Conservation (phyloP, 345 rosid genomes). For the Raphanus sativus region DNA sequence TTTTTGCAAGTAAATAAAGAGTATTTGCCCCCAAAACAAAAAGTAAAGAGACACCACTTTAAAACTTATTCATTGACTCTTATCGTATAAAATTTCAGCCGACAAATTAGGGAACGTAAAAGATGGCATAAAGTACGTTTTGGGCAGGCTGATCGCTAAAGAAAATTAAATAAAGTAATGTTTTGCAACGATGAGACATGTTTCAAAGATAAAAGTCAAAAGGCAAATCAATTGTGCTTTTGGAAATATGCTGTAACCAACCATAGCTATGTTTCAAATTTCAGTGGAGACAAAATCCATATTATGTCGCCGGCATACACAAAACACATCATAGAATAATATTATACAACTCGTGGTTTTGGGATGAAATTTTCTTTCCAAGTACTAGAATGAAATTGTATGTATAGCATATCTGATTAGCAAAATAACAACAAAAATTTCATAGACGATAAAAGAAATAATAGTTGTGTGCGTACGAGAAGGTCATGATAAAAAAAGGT, state of each 20-base stretch:
- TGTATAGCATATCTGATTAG: too few species aligned
- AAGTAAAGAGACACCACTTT: conserved; percentile 23
- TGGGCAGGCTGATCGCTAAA: conserved; percentile 35
- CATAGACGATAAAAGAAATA: too few species aligned
- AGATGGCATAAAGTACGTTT: conserved; percentile 34
- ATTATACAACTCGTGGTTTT: background rate
- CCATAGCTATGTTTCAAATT: conserved; percentile 31
- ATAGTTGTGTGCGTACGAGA: too few species aligned
- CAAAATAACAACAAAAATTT: too few species aligned
- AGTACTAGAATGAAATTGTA: background rate
- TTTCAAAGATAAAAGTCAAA: conserved; percentile 34
- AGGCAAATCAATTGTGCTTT: conserved; percentile 27
- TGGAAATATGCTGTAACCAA: conserved; percentile 36
- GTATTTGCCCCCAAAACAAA: conserved; percentile 6
- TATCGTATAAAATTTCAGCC: conserved; percentile 23
- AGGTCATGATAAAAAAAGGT: too few species aligned
- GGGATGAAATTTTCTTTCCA: background rate
- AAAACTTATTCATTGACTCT: conserved; percentile 19
- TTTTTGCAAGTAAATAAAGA: background rate
- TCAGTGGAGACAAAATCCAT: conserved; percentile 29
- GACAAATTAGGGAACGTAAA: conserved; percentile 41
- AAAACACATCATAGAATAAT: conserved; percentile 22
- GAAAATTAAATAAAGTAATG: conserved; percentile 28
- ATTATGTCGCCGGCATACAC: conserved; percentile 27
- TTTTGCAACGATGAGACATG: conserved; percentile 41